Base-by-base conservation (phyloP, 257 asterid genomes). In the Linaria vulgaris region DNA sequence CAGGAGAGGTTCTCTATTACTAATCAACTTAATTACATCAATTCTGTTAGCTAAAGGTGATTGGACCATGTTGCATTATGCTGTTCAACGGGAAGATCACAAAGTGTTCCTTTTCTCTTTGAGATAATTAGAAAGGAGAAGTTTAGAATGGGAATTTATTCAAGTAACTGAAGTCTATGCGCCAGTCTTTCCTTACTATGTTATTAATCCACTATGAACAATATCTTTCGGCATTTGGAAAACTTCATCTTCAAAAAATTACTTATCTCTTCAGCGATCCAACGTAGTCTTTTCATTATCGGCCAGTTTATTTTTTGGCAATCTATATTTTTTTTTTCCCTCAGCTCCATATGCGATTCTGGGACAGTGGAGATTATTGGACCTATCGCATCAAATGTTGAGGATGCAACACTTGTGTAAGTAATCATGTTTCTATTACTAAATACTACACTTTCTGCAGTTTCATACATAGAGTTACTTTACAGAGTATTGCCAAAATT, bases 281-380 rank as follows among this genome's bases (percentile, higher is more conserved):
- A 34, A 34, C 10, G 9, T 7, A 34, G 10, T 34, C 41, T 7
- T 34, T 34, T 20, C 19, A 21, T 16, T 64, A 48, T 22, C 31
- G 37, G 61, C 15, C 16, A 49, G 57, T 31, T 69, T 25, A 53
- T 59, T 53, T 62, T 17, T 69, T 56, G 30, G n/a, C n/a, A n/a
- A 30, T 63, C 53, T 49, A 27, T 60, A 58, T 53, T 17, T 43
- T 17, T 44, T 60, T 53, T 61, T 69, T 67, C 68, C 58, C 68
- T 68, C 88, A 94, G 99, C 66, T 69, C 97, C 74, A 43, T 83
- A 62, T 94, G 96, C 72, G 94, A 84, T 72, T 68, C 90, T 3
- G 95, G 99, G 77, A 90, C 96, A 25, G 97, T 94, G 12, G 97
- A 80, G 88, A 73, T 94, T 53, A 84, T 94, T 34, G 99, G 99